Evolutionary conservation across 768 basidiomycete species (phyloP), one percentile per base, ranked within the genome.

Genomic region (Lentinula edodes): DNA sequence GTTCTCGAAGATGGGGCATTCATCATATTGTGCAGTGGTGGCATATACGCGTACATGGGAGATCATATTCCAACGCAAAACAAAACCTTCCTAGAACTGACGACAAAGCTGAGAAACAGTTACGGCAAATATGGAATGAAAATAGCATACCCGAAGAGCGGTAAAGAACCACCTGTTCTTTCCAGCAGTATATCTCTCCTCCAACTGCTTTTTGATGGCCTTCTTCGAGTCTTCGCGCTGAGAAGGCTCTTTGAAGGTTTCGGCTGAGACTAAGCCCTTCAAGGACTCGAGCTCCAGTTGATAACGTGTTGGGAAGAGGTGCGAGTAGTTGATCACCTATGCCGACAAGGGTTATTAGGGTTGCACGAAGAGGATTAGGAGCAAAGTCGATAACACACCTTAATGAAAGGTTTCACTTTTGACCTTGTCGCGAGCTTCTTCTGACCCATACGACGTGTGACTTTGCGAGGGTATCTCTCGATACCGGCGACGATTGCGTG

Each of bases 111-210:
- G 10, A 32, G 23, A 7, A 16, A 59, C n/a, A 6, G 8, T 34
- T 12, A 42, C 6, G n/a, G 20, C n/a, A 6, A 48, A 16, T 4
- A 39, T 2, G 12, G 28, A 2, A 48, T 10, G 18, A 5, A 6
- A 42, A 23, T 20, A 38, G 74, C 80, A 74, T 81, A 93, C 92
- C 73, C 87, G 86, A 66, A 94, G 86, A 60, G 89, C 73, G 65
- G 86, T 83, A 88, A 95, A 95, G 85, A 95, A 98, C 95, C 95
- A 98, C 76, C 88, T 88, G 87, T 97, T 98, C 87, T 96, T 95
- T 63, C 97, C 97, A 56, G 80, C 77, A 53, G 82, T 82, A 86
- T 98, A 97, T 62, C 95, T 83, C 71, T 98, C 95, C 86, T 98
- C 97, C 58, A 99, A 78, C 74, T 92, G 74, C 79, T 96, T 97